These are phyloP conservation scores for Silene coronaria DNA, from an alignment of 179 eudicot genomes.

Conservation along the genomic window DNA sequence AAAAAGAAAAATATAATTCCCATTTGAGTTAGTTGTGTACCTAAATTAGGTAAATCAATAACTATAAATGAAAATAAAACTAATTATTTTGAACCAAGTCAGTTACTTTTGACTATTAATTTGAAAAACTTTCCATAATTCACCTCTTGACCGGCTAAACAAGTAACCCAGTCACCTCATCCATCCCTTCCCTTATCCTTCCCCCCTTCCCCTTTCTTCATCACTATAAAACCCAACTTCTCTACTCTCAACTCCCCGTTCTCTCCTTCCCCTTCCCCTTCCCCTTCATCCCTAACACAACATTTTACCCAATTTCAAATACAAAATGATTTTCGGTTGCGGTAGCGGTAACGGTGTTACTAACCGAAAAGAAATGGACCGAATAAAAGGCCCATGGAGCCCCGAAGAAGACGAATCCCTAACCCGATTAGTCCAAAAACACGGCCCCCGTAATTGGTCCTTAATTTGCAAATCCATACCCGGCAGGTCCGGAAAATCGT, in stretches of 20 bases:
- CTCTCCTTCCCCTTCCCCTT: neutral
- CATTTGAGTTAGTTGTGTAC: too few relatives aligned
- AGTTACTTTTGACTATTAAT: too few relatives aligned
- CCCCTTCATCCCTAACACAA: too few relatives aligned
- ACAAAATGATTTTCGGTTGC: constrained; percentile 8
- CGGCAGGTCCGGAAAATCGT: constrained; percentile 42
- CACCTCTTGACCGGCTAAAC: constrained; percentile 29
- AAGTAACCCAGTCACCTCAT: constrained; percentile 33
- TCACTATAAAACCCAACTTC: constrained; percentile 22
- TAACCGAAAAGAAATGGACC: constrained; percentile 26
- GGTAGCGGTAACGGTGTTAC: neutral
- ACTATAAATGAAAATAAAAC: too few relatives aligned
- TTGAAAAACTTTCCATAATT: neutral
- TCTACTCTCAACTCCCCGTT: constrained; percentile 5
- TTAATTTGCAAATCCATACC: constrained; percentile 38
- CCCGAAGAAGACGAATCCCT: constrained; percentile 41
- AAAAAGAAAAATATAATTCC: too few relatives aligned
- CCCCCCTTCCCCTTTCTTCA: constrained; percentile 7
- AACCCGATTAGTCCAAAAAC: constrained; percentile 34
- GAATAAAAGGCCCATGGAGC: constrained; percentile 49
- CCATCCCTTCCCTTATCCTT: neutral
- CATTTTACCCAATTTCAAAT: neutral
- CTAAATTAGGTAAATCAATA: too few relatives aligned
- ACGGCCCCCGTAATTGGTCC: constrained; percentile 45
- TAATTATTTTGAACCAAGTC: too few relatives aligned